Percentiles rank a stretch among this genome's conserved stretches.
phyloP scores from a whole-genome alignment of 768 basidiomycete genomes.

The Lepiota venenata region DNA sequence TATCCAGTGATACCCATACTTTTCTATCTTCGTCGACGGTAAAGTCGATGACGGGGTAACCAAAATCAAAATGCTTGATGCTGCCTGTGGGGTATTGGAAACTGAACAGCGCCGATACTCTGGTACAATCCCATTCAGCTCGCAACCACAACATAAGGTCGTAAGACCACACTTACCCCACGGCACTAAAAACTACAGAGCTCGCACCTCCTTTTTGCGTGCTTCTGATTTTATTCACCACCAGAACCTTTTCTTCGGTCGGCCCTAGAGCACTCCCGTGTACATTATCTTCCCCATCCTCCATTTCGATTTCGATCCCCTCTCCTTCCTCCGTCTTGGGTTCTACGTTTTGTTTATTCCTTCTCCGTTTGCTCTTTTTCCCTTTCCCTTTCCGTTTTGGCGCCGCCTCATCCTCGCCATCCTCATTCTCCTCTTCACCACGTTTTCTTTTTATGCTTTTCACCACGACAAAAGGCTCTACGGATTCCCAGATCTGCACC shows the following conservation, averaged over 20 bases:
- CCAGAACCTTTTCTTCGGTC: constrained; percentile 40
- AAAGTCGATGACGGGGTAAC: constrained; percentile 61
- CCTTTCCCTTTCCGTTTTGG: constrained; percentile 13
- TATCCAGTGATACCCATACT: constrained; percentile 9
- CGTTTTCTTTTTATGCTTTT: constrained; percentile 29
- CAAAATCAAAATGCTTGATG: constrained; percentile 45
- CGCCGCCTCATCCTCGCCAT: constrained; percentile 13
- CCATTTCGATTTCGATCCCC: constrained; percentile 15
- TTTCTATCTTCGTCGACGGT: constrained; percentile 11
- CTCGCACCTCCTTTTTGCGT: constrained; percentile 31
- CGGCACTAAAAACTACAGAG: constrained; percentile 60
- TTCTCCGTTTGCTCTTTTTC: constrained; percentile 21
- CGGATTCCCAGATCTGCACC: constrained; percentile 44
- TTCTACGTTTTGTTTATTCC: constrained; percentile 18
- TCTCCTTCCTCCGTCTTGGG: constrained; percentile 17
- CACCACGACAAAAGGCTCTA: constrained; percentile 48
- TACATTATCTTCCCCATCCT: constrained; percentile 12
- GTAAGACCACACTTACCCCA: constrained; percentile 53
- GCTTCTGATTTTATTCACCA: constrained; percentile 54
- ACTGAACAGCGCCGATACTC: constrained; percentile 67
- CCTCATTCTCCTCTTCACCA: constrained; percentile 23
- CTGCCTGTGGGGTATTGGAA: constrained; percentile 23
- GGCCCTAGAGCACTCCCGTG: background rate
- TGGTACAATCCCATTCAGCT: constrained; percentile 23
- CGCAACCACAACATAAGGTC: background rate